Conservation (phyloP, 768 basidiomycete genomes). For the Termitomyces sp. region DNA sequence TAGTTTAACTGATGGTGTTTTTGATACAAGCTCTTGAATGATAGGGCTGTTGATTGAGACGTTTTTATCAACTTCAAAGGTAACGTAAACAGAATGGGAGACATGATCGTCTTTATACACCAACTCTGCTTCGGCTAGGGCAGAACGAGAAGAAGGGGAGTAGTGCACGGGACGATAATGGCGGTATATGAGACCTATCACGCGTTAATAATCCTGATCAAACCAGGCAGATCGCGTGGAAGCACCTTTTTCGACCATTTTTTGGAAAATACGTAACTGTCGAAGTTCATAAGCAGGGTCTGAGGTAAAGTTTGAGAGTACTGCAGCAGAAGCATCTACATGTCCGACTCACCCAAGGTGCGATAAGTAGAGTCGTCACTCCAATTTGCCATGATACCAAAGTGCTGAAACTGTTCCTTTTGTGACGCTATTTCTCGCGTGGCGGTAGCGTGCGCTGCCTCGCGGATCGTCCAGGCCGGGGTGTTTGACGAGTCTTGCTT, state of each 20-base stretch:
- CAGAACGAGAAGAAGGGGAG: conserved; percentile 91
- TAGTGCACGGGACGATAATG: conserved; percentile 90
- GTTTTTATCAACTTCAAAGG: conserved; percentile 54
- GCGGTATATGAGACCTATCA: conserved; percentile 72
- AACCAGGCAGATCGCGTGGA: not conserved
- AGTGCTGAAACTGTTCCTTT: conserved; percentile 68
- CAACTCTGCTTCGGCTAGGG: conserved; percentile 92
- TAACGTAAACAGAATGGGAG: conserved; percentile 84
- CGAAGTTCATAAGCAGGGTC: conserved; percentile 87
- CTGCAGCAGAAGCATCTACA: not conserved
- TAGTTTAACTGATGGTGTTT: conserved; percentile 37
- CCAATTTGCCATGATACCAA: conserved; percentile 96
- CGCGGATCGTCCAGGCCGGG: conserved; percentile 58
- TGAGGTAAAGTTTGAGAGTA: conserved; percentile 22
- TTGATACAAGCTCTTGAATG: conserved; percentile 28
- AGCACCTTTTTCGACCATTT: conserved; percentile 82
- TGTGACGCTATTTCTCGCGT: conserved; percentile 70
- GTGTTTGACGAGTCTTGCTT: conserved; percentile 55
- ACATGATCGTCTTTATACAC: conserved; percentile 85
- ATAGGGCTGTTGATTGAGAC: conserved; percentile 15
- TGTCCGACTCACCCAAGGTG: conserved; percentile 60
- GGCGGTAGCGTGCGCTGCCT: conserved; percentile 69
- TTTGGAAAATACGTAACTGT: conserved; percentile 78
- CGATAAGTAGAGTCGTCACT: conserved; percentile 65
- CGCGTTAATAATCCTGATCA: not conserved